Base-by-base conservation (phyloP, 1,139 yeast genomes). In the Yamadazyma blattariae region DNA sequence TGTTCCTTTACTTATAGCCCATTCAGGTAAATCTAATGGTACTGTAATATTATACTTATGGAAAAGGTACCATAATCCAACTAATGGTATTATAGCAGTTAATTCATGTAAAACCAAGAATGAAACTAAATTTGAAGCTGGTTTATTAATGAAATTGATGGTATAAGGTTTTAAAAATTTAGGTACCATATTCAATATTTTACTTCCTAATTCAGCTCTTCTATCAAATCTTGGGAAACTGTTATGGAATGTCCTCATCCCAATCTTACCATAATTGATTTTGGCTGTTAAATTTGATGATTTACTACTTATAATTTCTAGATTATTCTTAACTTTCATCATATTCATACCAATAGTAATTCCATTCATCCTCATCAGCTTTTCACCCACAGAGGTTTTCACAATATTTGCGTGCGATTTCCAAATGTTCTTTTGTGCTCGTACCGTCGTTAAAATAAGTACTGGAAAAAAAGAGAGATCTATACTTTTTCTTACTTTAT, bases 91-190 rank as follows among this genome's bases (percentile, higher is more conserved):
- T 5, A 90, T 71, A 2, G 97, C 96, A 0, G 96, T 75, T 29
- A 87, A 48, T 54, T 90, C 97, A 52, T 90, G 97, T n/a, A 90
- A 65, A 2, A 89, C 60, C 9, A 86, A 56, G 49, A 90, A 87
- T 3, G 95, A 72, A 0, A 85, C 71, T n/a, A 82, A 68, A 46
- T 84, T 84, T 1, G 87, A 70, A 6, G 82, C 63, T 2, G 95
- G 89, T 0, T 89, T 85, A 33, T 67, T 56, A 30, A 71, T 59
- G 48, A 79, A 72, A 36, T 67, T 62, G 16, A 57, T 53, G 4
- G 80, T 71, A 45, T 75, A 77, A 4, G 73, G 74, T 15, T 68
- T 67, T 39, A 79, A 59, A 38, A 72, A 67, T 34, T 55, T 61
- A 20, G 86, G 85, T 3, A 73, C 54, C 29, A 61, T 48, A 33